Evolutionary conservation across 1,139 yeast genomes (phyloP).

Genomic region (Pichia sp.): DNA sequence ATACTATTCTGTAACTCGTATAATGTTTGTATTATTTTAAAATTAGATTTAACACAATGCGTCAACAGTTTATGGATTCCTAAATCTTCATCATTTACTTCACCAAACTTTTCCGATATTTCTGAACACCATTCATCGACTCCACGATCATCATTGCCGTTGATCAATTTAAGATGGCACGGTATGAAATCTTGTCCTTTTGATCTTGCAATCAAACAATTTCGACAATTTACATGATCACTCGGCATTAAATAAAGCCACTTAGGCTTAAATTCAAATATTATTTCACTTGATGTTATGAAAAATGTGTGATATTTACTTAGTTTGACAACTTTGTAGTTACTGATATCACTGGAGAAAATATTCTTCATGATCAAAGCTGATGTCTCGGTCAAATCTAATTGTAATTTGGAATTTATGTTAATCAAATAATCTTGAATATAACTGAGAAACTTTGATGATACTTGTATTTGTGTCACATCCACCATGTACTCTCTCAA

Average conservation of each 20-base stretch:
- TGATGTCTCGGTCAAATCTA: conserved; percentile 13
- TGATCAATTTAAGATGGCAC: conserved; percentile 21
- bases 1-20: conserved; percentile 25
- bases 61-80: background rate
- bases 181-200: conserved; percentile 20
- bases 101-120: conserved; percentile 16
- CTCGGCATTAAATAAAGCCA: conserved; percentile 29
- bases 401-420: background rate
- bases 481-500: conserved; percentile 19
- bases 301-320: conserved; percentile 28
- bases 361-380: conserved; percentile 29
- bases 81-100: background rate
- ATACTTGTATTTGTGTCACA: background rate
- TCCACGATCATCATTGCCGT: conserved; percentile 16
- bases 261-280: conserved; percentile 35
- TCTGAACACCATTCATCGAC: conserved; percentile 23
- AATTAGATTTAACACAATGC: conserved; percentile 12
- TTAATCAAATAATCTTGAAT: background rate
- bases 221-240: conserved; percentile 27
- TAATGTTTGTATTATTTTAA: conserved; percentile 16
- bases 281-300: conserved; percentile 7
- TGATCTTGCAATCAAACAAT: conserved; percentile 25
- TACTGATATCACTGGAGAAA: conserved; percentile 6
- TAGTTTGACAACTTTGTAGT: conserved; percentile 13
- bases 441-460: background rate